Evolutionary conservation across 768 basidiomycete genomes (phyloP).

Genomic region (Lentinula sp.): DNA sequence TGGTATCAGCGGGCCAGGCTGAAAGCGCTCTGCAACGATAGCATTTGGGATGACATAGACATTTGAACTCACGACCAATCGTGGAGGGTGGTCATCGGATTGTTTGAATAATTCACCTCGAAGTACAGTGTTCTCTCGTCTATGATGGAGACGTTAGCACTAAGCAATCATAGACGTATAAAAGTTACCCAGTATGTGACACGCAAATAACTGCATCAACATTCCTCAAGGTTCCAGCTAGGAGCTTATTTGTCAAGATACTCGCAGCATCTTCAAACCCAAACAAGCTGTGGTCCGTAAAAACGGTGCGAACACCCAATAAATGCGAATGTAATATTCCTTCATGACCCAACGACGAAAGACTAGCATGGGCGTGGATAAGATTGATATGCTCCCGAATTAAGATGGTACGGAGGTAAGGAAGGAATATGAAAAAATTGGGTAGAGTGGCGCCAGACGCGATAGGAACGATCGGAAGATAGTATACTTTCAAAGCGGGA

Average conservation of each 20-base stretch:
- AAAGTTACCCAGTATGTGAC: conserved; percentile 84
- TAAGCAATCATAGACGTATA: neutral
- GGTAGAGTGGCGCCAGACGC: conserved; percentile 92
- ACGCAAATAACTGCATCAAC: conserved; percentile 96
- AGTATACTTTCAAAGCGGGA: conserved; percentile 87
- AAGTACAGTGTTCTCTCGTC: conserved; percentile 96
- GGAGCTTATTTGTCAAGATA: conserved; percentile 93
- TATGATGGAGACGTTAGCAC: conserved; percentile 22
- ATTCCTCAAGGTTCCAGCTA: conserved; percentile 80
- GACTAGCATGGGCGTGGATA: conserved; percentile 87
- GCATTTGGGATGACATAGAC: conserved; percentile 96
- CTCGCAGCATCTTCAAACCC: conserved; percentile 97
- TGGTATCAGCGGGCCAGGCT: conserved; percentile 46
- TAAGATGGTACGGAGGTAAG: conserved; percentile 86
- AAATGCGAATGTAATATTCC: conserved; percentile 85
- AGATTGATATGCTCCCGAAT: conserved; percentile 81
- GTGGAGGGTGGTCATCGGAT: conserved; percentile 33
- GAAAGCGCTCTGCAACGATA: conserved; percentile 81
- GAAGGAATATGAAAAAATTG: conserved; percentile 88
- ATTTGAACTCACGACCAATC: conserved; percentile 42
- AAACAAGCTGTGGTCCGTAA: conserved; percentile 96
- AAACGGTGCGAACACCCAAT: conserved; percentile 84
- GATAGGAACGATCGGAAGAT: conserved; percentile 86
- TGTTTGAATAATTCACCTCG: conserved; percentile 71
- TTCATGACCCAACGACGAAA: conserved; percentile 90